phyloP scores from a whole-genome alignment of 805 yeast species.

The Sungouiella blattae region DNA sequence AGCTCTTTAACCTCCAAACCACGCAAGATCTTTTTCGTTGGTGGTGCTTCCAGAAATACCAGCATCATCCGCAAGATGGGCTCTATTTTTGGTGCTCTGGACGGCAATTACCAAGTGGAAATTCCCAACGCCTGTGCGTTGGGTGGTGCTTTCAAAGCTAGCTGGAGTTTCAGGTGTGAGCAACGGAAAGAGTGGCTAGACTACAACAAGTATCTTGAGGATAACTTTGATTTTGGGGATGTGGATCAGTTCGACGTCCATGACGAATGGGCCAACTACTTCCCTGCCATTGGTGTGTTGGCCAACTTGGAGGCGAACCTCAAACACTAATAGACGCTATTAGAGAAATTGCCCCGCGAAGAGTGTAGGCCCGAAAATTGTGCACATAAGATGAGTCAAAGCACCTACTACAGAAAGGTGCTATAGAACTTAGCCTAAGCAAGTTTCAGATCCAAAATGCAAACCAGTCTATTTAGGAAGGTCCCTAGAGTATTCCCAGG shows the following conservation, averaged over 20 bases:
- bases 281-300: slow-evolving; percentile 50
- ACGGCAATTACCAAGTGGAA: slow-evolving; percentile 68
- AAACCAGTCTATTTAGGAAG: too few relatives aligned
- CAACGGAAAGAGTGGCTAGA: slow-evolving; percentile 30
- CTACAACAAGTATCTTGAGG: slow-evolving; percentile 40
- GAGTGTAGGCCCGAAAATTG: too few relatives aligned
- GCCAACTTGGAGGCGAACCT: slow-evolving; percentile 40
- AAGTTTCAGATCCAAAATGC: too few relatives aligned
- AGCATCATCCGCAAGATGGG: slow-evolving; percentile 70
- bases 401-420: too few relatives aligned
- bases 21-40: slow-evolving; percentile 72
- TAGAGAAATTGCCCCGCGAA: too few relatives aligned
- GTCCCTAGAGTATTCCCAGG: too few relatives aligned
- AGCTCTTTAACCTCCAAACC: slow-evolving; percentile 55
- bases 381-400: too few relatives aligned
- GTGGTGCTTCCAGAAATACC: slow-evolving; percentile 76
- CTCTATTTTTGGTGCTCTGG: slow-evolving; percentile 60
- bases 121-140: slow-evolving; percentile 88
- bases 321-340: slow-evolving; percentile 8
- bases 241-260: slow-evolving; percentile 39
- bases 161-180: slow-evolving; percentile 57
- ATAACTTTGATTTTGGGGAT: slow-evolving; percentile 41
- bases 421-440: too few relatives aligned
- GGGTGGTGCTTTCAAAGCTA: slow-evolving; percentile 85
- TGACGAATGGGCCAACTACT: slow-evolving; percentile 47